Evolutionary conservation across 306 rosid genomes (phyloP), one percentile per base, ranked within the genome.

Genomic region (Aeschynomene evenia): DNA sequence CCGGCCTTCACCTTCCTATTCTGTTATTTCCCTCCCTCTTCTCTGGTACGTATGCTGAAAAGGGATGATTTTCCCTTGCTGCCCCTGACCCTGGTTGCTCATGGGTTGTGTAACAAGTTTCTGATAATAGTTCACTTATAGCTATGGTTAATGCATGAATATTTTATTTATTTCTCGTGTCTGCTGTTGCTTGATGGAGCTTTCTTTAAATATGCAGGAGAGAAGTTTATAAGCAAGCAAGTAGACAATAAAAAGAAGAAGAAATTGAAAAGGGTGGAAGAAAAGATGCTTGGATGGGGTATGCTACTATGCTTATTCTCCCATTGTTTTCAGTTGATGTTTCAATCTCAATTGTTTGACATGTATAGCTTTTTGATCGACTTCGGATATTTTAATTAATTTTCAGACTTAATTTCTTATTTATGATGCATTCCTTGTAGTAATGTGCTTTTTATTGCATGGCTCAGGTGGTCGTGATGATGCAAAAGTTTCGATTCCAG

Each of bases 271-370:
- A 95, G 77, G 80, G 89, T 84, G 58, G 97, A 95, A 84, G 96
- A 95, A 15, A 95, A 73, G 87, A 91, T 95, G 86, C 99, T 95
- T 72, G 95, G 99, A 68, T 95, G 99, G 99, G 95, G 99, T 91
- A 86, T 46, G 89, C 54, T 64, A 92, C 97, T 91, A 86, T 46
- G 89, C 54, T 64, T 16, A 34, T 4, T 39, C 69, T 57, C 62
- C 60, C 22, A 34, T 26, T 24, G 20, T 59, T 56, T 66, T 34
- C 36, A 65, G 66, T 74, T 74, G 59, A 50, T 40, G 24, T 73
- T 77, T 75, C 42, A 15, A 10, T 57, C 61, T 66, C 60, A 34
- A 18, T 64, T 60, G 46, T 54, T 3, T 43, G 60, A 74, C 48
- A 39, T 37, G 19, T 48, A 36, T 62, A 55, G 64, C 36, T 74